Evolutionary conservation across 306 rosid species (phyloP).

Genomic region (Comarum palustre): DNA sequence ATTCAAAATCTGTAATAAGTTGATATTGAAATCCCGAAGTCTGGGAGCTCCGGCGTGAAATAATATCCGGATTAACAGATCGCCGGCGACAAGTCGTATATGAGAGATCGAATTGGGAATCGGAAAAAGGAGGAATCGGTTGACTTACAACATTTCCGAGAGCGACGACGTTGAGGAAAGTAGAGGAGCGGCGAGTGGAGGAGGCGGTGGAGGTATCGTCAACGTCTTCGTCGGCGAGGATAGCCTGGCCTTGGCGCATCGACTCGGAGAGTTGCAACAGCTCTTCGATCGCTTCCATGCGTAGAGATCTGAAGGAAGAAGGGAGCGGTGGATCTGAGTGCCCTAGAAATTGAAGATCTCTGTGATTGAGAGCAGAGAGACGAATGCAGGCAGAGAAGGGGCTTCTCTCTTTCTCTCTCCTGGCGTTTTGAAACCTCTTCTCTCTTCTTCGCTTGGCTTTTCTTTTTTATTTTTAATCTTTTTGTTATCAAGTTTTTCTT

Average conservation of each 20-base stretch:
- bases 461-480: constrained; percentile 23
- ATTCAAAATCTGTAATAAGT: background rate
- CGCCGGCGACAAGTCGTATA: background rate
- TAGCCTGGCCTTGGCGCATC: constrained; percentile 83
- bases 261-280: constrained; percentile 75
- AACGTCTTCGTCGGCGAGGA: constrained; percentile 90
- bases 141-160: constrained; percentile 90
- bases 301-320: background rate
- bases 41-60: background rate
- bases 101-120: background rate
- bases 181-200: constrained; percentile 60
- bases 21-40: background rate
- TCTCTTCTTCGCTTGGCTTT: constrained; percentile 9
- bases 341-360: constrained; percentile 24
- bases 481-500: background rate
- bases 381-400: background rate
- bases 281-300: constrained; percentile 97
- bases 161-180: constrained; percentile 88
- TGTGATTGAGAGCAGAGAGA: background rate
- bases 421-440: constrained; percentile 26
- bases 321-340: constrained; percentile 22
- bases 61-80: constrained; percentile 28
- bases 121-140: constrained; percentile 15
- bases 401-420: constrained; percentile 26
- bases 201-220: constrained; percentile 57